Evolutionary conservation across 202 grass and related monocot species (phyloP).

Genomic region (Dendrocalamus latiflorus): DNA sequence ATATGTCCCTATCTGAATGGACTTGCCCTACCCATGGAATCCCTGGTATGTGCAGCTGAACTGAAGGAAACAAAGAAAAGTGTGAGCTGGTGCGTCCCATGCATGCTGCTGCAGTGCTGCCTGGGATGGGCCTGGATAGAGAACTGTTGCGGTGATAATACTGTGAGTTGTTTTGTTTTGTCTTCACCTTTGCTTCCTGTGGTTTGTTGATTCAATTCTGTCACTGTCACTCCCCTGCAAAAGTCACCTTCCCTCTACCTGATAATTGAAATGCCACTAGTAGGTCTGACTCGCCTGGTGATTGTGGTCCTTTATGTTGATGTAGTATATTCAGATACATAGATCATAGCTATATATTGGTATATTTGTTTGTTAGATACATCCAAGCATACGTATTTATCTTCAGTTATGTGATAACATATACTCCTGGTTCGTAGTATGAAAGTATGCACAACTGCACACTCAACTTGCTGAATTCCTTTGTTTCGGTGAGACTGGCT

Average conservation of each 20-base stretch:
- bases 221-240: constrained; percentile 28
- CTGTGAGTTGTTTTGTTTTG: constrained; percentile 18
- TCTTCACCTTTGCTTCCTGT: neutral
- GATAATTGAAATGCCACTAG: constrained; percentile 40
- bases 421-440: neutral
- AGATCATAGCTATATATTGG: neutral
- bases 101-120: constrained; percentile 28
- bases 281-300: constrained; percentile 17
- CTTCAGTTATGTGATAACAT: neutral
- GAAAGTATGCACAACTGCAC: neutral
- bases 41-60: constrained; percentile 34
- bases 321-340: neutral
- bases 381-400: neutral
- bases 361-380: neutral
- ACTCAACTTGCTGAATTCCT: neutral
- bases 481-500: neutral
- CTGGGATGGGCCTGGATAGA: constrained; percentile 4
- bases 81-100: constrained; percentile 41
- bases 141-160: neutral
- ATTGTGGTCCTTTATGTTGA: constrained; percentile 7
- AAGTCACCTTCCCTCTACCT: constrained; percentile 36
- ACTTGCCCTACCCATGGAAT: constrained; percentile 33
- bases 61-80: constrained; percentile 39
- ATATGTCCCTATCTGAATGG: constrained; percentile 44
- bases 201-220: constrained; percentile 27